These are phyloP conservation scores for Paracamarosporium sp. DNA, from an alignment of 2,329 filamentous ascomycete species.

Conservation along the genomic window DNA sequence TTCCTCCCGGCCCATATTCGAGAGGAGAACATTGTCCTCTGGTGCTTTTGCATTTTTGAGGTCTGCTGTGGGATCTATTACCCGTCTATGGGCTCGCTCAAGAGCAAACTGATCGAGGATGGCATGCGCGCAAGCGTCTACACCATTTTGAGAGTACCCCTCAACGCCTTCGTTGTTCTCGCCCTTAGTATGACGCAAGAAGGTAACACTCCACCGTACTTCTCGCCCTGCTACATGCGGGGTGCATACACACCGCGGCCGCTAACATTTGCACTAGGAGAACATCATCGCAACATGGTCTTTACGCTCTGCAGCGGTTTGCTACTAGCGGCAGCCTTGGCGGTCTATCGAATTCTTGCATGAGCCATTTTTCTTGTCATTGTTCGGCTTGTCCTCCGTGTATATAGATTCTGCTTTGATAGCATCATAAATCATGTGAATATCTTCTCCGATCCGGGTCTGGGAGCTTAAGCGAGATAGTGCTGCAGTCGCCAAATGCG, in stretches of 20 bases:
- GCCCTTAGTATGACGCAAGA: constrained; percentile 41
- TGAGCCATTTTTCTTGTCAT: constrained; percentile 12
- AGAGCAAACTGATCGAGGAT: constrained; percentile 63
- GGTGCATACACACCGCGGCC: neutral
- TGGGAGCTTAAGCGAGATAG: neutral
- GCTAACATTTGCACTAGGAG: constrained; percentile 27
- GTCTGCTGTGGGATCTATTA: constrained; percentile 65
- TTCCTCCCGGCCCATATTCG: constrained; percentile 48
- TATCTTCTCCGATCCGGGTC: neutral
- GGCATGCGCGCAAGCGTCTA: constrained; percentile 62
- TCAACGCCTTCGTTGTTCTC: constrained; percentile 55
- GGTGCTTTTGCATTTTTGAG: constrained; percentile 65
- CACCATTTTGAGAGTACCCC: constrained; percentile 63
- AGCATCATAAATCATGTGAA: neutral
- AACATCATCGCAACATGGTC: constrained; percentile 37
- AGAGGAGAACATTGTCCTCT: constrained; percentile 59
- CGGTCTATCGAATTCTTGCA: constrained; percentile 32
- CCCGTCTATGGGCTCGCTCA: constrained; percentile 63
- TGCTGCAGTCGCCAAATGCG: neutral
- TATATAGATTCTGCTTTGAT: neutral
- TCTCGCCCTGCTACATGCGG: neutral
- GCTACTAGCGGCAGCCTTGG: constrained; percentile 33
- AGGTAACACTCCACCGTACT: constrained; percentile 22
- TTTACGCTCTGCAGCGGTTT: constrained; percentile 39
- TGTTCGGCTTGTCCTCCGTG: neutral